Evolutionary conservation across 306 rosid species (phyloP).

Genomic region (Citrullus mucosospermus): DNA sequence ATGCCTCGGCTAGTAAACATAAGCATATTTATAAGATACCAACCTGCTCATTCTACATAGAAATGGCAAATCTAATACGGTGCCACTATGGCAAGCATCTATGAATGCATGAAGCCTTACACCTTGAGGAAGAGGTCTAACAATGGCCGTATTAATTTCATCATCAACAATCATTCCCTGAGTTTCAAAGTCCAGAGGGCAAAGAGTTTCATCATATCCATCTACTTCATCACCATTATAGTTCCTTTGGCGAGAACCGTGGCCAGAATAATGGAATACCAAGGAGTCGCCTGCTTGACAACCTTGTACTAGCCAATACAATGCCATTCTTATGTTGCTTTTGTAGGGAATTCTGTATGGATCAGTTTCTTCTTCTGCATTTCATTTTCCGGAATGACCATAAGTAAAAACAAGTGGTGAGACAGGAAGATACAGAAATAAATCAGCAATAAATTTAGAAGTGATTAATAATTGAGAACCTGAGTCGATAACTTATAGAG

Average conservation of each 20-base stretch:
- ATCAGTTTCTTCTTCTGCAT: constrained; percentile 95
- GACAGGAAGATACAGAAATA: background rate
- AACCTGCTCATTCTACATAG: constrained; percentile 97
- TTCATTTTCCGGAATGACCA: constrained; percentile 12
- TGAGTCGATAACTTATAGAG: background rate
- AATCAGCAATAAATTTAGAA: background rate
- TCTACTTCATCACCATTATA: constrained; percentile 85
- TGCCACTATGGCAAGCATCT: constrained; percentile 98
- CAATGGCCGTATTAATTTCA: constrained; percentile 71
- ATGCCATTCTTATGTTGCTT: constrained; percentile 85
- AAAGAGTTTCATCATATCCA: constrained; percentile 89
- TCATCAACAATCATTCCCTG: constrained; percentile 99
- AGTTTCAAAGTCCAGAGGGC: constrained; percentile 93
- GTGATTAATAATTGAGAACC: background rate
- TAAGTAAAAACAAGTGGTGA: background rate
- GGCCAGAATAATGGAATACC: constrained; percentile 96
- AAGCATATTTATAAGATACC: constrained; percentile 5
- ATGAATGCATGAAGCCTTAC: constrained; percentile 88
- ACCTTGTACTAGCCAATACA: constrained; percentile 94
- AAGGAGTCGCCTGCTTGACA: constrained; percentile 93
- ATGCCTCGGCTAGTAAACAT: background rate
- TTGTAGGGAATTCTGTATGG: constrained; percentile 62
- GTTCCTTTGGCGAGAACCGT: constrained; percentile 86
- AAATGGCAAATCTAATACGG: constrained; percentile 86
- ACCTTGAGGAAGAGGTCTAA: constrained; percentile 74